These are phyloP conservation scores for Cyamopsis tetragonoloba DNA, from an alignment of 306 rosid genomes.

Conservation along the genomic window DNA sequence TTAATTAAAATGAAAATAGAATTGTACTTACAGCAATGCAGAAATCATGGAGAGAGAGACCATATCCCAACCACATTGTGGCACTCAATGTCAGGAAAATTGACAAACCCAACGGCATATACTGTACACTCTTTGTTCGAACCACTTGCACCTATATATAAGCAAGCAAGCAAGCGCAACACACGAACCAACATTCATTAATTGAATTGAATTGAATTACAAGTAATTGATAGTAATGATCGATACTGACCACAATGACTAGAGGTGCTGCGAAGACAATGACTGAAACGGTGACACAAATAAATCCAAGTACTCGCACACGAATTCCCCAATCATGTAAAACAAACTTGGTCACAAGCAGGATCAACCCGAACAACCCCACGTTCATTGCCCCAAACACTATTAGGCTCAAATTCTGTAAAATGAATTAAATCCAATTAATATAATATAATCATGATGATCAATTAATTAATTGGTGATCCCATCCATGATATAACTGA, in stretches of 20 bases:
- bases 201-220: not conserved
- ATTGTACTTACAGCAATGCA: conserved; percentile 60
- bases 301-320: conserved; percentile 58
- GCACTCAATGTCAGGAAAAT: conserved; percentile 67
- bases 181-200: no score
- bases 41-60: conserved; percentile 44
- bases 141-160: conserved; percentile 50
- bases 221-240: not conserved
- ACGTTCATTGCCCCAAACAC: conserved; percentile 47
- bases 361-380: conserved; percentile 39
- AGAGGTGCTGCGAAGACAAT: conserved; percentile 70
- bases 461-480: not conserved
- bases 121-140: conserved; percentile 56
- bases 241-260: conserved; percentile 44
- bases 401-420: conserved; percentile 49
- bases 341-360: conserved; percentile 25
- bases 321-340: conserved; percentile 20
- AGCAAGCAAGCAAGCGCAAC: not conserved
- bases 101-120: conserved; percentile 54
- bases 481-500: no score
- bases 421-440: not conserved
- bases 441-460: not conserved
- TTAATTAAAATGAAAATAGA: no score
- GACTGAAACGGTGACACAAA: conserved; percentile 51
- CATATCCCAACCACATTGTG: conserved; percentile 60